A percentile compares a stretch with the other conserved stretches of the same genome.
phyloP scores from a whole-genome alignment of 1,139 yeast species.

The Magnusiomyces ingens region DNA sequence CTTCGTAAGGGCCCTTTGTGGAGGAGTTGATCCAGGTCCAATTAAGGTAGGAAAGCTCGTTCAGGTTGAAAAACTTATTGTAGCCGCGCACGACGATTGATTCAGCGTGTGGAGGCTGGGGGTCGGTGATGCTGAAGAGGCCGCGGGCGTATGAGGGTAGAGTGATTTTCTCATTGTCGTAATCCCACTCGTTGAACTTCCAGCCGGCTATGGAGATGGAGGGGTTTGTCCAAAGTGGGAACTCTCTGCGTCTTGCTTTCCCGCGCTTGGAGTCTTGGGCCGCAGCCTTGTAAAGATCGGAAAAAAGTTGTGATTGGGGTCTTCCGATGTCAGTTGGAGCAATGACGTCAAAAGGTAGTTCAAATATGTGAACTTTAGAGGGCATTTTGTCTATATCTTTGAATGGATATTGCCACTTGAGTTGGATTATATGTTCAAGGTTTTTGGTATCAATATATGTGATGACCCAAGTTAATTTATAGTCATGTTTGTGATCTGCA shows the following conservation, averaged over 20 bases:
- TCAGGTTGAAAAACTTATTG: constrained; percentile 85
- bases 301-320: constrained; percentile 4
- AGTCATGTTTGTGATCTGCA: too few species aligned
- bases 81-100: constrained; percentile 76
- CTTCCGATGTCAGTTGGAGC: constrained; percentile 5
- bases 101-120: constrained; percentile 14
- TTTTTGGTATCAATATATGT: too few species aligned
- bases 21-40: constrained; percentile 40
- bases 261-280: constrained; percentile 18
- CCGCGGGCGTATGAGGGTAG: constrained; percentile 83
- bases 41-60: constrained; percentile 52
- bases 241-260: constrained; percentile 21
- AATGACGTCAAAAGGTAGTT: constrained; percentile 9
- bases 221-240: constrained; percentile 28
- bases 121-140: constrained; percentile 52
- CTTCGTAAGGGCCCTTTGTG: constrained; percentile 71
- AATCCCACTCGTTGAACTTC: constrained; percentile 91
- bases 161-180: constrained; percentile 46
- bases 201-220: constrained; percentile 39
- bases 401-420: too few species aligned
- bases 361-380: neutral
- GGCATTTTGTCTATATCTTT: neutral
- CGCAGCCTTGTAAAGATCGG: constrained; percentile 9
- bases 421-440: too few species aligned
- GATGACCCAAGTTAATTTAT: too few species aligned